phyloP scores from a whole-genome alignment of 2,329 filamentous ascomycete species.

The Coniochaeta hoffmannii region DNA sequence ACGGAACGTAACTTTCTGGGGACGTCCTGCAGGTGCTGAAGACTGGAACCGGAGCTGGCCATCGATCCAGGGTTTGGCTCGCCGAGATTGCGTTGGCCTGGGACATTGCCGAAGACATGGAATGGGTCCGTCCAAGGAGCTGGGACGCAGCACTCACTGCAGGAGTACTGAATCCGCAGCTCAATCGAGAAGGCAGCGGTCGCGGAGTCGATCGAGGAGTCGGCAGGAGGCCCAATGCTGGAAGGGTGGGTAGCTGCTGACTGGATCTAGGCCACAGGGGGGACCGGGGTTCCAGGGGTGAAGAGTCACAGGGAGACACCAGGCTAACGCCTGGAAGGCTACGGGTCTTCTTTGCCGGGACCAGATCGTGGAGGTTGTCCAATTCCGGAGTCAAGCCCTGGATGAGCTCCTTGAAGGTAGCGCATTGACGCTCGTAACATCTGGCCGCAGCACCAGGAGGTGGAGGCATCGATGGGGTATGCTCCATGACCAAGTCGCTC shows the following conservation, averaged over 20 bases:
- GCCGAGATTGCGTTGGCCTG: constrained; percentile 40
- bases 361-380: constrained; percentile 50
- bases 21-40: constrained; percentile 32
- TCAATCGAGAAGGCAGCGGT: constrained; percentile 45
- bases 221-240: constrained; percentile 47
- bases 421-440: constrained; percentile 36
- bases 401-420: constrained; percentile 53
- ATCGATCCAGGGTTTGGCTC: constrained; percentile 45
- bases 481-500: constrained; percentile 85
- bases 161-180: constrained; percentile 49
- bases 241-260: constrained; percentile 30
- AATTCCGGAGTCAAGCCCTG: constrained; percentile 48
- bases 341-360: constrained; percentile 27
- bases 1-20: constrained; percentile 39
- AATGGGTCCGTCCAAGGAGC: constrained; percentile 40
- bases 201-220: constrained; percentile 50
- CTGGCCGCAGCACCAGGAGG: constrained; percentile 39
- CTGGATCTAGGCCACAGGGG: too few relatives aligned
- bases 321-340: constrained; percentile 34
- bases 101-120: constrained; percentile 54
- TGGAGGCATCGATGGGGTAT: constrained; percentile 57
- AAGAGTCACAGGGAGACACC: too few relatives aligned
- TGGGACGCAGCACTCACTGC: constrained; percentile 47
- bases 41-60: constrained; percentile 28
- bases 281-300: constrained; percentile 43